Base-by-base conservation (phyloP, 2,329 filamentous ascomycete genomes). In the Colletotrichum spinosum region DNA sequence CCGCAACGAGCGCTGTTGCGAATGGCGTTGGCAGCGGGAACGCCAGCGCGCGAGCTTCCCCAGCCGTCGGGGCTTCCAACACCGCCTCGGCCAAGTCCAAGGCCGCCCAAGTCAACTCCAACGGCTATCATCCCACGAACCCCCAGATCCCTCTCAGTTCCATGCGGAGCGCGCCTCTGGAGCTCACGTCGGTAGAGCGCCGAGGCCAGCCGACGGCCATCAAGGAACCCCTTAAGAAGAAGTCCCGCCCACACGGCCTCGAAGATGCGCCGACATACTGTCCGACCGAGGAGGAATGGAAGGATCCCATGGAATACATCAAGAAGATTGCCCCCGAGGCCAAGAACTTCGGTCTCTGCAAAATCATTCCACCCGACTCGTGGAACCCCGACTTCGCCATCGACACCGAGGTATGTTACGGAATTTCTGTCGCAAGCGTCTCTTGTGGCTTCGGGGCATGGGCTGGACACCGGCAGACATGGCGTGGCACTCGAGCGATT, bases 361-460 rank as follows among this genome's bases (percentile, higher is more conserved):
- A 97, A 79, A 93, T 99, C 68, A 92, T 99, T 61, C 96, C 96
- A 6, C 96, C 96, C 1, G 93, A 96, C 68, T 89, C 86, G 39
- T 99, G 96, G 96, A 95, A 97, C 73, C 96, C 96, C 8, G 86
- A 93, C 13, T 98, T 99, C 77, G 94, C 94, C 48, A 97, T 99
- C 74, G 94, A 99, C 75, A 98, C 95, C 25, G 94, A 97, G 89
- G 95, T 97, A 70, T 50, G 77, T 69, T 33, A 12, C 6, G 10
- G 10, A 4, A 6, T 39, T 8, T 35, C 17, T 50, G 33, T 12
- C 25, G 7, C n/a, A 6, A 33, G 46, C 11, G 46, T 8, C 25
- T 34, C 2, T 50, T 15, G 5, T 10, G 46, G 10, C 8, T 5
- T 13, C 13, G 46, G 12, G 3, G 12, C 35, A 4, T 8, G 25